Evolutionary conservation across 352 stramenopile genomes (phyloP).

Genomic region (Globisporangium iwayamae): DNA sequence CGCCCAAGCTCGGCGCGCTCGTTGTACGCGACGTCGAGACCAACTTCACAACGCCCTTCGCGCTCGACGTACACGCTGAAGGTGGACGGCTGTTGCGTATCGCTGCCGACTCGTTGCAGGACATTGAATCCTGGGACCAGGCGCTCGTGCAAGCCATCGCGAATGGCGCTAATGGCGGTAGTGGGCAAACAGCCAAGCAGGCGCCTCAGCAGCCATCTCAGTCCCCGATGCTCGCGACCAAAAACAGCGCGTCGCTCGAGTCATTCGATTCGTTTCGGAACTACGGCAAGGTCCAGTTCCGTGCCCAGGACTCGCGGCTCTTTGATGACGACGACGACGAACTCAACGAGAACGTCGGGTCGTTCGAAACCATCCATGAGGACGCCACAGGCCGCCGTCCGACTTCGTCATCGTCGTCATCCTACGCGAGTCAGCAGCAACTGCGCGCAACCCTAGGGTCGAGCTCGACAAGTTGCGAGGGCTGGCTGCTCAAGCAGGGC

Average conservation of each 20-base stretch:
- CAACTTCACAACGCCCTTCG: conserved; percentile 29
- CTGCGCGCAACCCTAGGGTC: background rate
- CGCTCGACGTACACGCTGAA: conserved; percentile 29
- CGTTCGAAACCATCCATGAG: background rate
- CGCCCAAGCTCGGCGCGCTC: conserved; percentile 22
- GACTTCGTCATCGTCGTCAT: background rate
- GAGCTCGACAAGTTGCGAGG: conserved; percentile 24
- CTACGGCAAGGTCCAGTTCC: conserved; percentile 12
- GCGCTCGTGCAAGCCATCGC: conserved; percentile 21
- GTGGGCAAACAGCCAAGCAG: background rate
- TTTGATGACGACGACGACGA: conserved; percentile 1
- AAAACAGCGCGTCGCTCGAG: background rate
- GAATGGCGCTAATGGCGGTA: background rate
- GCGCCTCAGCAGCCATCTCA: no score
- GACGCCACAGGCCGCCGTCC: background rate
- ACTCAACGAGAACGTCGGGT: background rate
- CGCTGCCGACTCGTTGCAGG: conserved; percentile 26
- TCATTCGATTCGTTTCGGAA: conserved; percentile 5
- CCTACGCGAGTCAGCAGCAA: background rate
- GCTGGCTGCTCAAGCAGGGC: conserved; percentile 61
- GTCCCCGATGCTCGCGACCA: no score
- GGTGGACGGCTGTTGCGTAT: conserved; percentile 26
- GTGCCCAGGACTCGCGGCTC: background rate
- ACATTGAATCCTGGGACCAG: conserved; percentile 41
- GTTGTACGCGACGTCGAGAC: conserved; percentile 25